Base-by-base conservation (phyloP, 495 filamentous ascomycete genomes). In the Halenospora varia region DNA sequence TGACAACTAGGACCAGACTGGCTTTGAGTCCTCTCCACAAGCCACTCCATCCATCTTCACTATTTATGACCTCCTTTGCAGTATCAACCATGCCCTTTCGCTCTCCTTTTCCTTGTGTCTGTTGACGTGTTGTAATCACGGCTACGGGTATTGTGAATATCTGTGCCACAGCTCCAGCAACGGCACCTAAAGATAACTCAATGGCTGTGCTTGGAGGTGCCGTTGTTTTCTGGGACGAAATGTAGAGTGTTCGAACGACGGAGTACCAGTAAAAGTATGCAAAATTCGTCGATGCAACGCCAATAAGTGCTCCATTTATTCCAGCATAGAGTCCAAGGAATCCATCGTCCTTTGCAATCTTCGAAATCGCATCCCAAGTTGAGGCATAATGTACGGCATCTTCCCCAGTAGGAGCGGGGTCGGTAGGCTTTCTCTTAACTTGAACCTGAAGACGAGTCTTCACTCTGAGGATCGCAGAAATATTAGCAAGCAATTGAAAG, bases 261-360 rank as follows among this genome's bases (percentile, higher is more conserved):
- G 90, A 92, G 72, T 99, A 97, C 94, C 94, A 99, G 77, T 97
- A 99, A 68, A 99, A 99, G 73, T 99, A 99, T 58, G 94, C 94
- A 68, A 99, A 99, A 69, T 99, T 99, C 55, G 92, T 97, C 13
- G 92, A 96, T 8, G 90, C 93, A 13, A 97, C 95, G 44, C 94
- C 94, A 17, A 97, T 73, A 10, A 99, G 78, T 6, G 90, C 82
- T 17, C 95, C 92, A 48, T 80, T 73, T 66, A 99, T 92, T 48
- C 94, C 94, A 44, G 88, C 84, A 66, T 97, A 99, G 20, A 99
- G 81, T 2, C 95, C 94, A 15, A 71, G 59, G 15, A 94, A 35
- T 13, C 94, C 95, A 48, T 97, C 93, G 58, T 88, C 86, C 48
- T 83, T 82, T 17, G 86, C 70, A 65, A 99, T 97, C 72, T 92